phyloP scores from a whole-genome alignment of 441 rosid species.

The Adansonia grandidieri region DNA sequence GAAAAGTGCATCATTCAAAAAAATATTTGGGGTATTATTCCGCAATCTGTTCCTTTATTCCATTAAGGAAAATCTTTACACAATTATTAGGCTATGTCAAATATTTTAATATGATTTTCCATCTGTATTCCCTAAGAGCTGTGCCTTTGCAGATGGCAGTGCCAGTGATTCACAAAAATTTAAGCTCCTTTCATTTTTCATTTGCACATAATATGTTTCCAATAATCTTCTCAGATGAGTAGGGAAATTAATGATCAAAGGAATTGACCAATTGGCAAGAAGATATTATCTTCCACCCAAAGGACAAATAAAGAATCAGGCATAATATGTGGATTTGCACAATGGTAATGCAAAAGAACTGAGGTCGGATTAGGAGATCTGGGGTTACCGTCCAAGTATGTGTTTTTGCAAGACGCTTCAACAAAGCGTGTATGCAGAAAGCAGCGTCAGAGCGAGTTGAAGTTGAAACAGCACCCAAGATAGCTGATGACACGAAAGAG shows the following conservation, averaged over 20 bases:
- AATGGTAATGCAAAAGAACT: neutral
- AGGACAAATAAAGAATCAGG: too few relatives aligned
- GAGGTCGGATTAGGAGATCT: constrained; percentile 14
- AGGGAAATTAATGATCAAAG: neutral
- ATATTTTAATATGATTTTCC: neutral
- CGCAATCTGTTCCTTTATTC: neutral
- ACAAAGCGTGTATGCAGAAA: constrained; percentile 42
- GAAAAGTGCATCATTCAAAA: neutral
- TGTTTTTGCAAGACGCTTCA: constrained; percentile 51
- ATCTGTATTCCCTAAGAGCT: neutral
- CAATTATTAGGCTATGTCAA: neutral
- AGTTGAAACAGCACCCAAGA: constrained; percentile 40
- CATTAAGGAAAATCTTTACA: constrained; percentile 5
- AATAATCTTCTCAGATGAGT: neutral
- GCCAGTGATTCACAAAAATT: neutral
- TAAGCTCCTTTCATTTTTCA: neutral
- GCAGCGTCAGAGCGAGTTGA: constrained; percentile 39
- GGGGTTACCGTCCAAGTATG: constrained; percentile 47
- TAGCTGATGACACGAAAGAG: constrained; percentile 36
- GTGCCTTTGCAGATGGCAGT: neutral
- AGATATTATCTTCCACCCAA: too few relatives aligned
- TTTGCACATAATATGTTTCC: neutral
- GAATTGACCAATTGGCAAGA: too few relatives aligned
- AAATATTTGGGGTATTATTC: neutral
- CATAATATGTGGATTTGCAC: neutral